A percentile compares a stretch with the other conserved stretches of the same genome.
These are phyloP conservation scores for Trichoderma gamsii DNA, from an alignment of 495 filamentous ascomycete species.

Conservation along the genomic window DNA sequence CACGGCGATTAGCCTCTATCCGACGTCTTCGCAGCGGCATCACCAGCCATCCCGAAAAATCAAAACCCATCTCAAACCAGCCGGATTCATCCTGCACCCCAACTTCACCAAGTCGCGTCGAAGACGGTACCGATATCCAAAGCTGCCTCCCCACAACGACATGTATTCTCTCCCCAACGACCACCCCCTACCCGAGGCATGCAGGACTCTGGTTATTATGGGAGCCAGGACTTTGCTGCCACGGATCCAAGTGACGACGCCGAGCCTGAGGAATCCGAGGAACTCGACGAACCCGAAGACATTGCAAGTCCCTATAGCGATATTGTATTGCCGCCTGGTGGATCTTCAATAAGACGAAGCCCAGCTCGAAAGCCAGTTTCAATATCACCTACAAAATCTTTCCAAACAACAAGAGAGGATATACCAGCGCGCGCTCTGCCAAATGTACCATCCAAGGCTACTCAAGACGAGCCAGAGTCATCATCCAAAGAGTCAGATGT, in stretches of 20 bases:
- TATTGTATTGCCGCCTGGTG: slow-evolving; percentile 3
- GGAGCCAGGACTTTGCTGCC: slow-evolving; percentile 39
- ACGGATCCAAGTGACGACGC: slow-evolving; percentile 33
- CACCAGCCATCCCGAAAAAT: slow-evolving; percentile 39
- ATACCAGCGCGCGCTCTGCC: slow-evolving; percentile 25
- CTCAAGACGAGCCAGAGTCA: slow-evolving; percentile 13
- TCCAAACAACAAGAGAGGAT: slow-evolving; percentile 64
- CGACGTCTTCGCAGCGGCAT: slow-evolving; percentile 63
- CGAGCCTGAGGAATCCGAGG: slow-evolving; percentile 2
- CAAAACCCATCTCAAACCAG: slow-evolving; percentile 36
- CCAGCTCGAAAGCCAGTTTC: not conserved
- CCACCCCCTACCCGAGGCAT: slow-evolving; percentile 18
- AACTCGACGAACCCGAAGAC: slow-evolving; percentile 17
- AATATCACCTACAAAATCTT: slow-evolving; percentile 32
- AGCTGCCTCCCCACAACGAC: slow-evolving; percentile 20
- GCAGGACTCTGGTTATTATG: slow-evolving; percentile 77
- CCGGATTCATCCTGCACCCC: slow-evolving; percentile 29
- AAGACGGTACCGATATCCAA: not conserved
- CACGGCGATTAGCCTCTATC: slow-evolving; percentile 60
- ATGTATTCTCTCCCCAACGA: slow-evolving; percentile 18
- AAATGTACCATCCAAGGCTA: not conserved
- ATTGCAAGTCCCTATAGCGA: slow-evolving; percentile 3
- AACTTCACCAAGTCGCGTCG: not conserved
- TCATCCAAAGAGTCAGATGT: slow-evolving; percentile 19
- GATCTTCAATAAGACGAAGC: slow-evolving; percentile 18